These are phyloP conservation scores for Globisporangium polare DNA, from an alignment of 352 stramenopile genomes.

Conservation along the genomic window DNA sequence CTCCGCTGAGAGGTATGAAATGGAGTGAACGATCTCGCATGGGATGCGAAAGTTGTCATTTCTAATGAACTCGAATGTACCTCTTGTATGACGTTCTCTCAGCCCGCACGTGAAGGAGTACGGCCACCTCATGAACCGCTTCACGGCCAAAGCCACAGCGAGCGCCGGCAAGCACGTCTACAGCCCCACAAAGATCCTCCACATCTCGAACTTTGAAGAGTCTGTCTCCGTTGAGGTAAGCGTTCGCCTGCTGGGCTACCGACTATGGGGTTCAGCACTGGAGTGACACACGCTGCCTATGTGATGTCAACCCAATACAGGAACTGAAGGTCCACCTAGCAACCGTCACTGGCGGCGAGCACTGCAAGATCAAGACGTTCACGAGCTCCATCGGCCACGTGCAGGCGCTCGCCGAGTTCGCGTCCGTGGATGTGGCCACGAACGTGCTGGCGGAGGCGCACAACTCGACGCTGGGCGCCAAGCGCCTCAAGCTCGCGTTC, in stretches of 20 bases:
- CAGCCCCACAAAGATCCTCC: conserved; percentile 60
- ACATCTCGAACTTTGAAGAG: conserved; percentile 60
- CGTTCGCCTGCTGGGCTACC: not conserved
- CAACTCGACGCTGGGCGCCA: conserved; percentile 32
- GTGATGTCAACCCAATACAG: conserved; percentile 10
- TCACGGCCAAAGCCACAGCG: conserved; percentile 53
- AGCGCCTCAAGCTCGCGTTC: conserved; percentile 56
- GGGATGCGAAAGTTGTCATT: too few species aligned
- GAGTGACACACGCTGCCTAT: not conserved
- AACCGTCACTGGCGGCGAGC: conserved; percentile 33
- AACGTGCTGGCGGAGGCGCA: conserved; percentile 50
- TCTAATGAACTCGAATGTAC: not conserved
- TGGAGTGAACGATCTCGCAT: too few species aligned
- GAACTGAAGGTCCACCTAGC: conserved; percentile 32
- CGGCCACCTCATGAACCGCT: conserved; percentile 42
- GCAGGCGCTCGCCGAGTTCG: conserved; percentile 53
- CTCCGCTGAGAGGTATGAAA: conserved; percentile 8
- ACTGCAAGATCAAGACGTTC: conserved; percentile 45
- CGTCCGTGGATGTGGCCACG: conserved; percentile 40
- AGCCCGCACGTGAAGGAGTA: conserved; percentile 40
- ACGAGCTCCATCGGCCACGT: conserved; percentile 39
- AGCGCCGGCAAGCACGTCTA: conserved; percentile 61
- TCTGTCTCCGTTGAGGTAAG: conserved; percentile 25
- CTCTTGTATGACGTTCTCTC: not conserved
- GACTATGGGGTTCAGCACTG: not conserved